These are phyloP conservation scores for Apium graveolens DNA, from an alignment of 129 eudicot genomes.

Conservation along the genomic window DNA sequence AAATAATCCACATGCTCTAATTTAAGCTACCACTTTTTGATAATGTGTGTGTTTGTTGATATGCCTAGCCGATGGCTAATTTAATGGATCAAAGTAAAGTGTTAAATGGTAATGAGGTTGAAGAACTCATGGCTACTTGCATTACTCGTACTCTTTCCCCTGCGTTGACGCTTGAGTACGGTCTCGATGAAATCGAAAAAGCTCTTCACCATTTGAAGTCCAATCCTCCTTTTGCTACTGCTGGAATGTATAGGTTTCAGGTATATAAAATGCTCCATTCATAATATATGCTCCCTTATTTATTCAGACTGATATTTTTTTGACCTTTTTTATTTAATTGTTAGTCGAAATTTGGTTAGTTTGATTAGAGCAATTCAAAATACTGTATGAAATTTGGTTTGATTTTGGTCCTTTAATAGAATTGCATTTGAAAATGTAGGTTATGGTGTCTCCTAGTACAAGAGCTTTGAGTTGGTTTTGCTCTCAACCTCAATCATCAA, in stretches of 20 bases:
- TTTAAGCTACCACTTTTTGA: neutral
- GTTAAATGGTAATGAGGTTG: conserved; percentile 51
- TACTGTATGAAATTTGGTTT: too few relatives aligned
- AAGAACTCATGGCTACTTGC: conserved; percentile 53
- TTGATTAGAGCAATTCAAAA: neutral
- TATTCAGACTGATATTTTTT: too few relatives aligned
- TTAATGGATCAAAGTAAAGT: conserved; percentile 21
- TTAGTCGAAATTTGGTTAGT: neutral
- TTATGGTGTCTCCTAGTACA: conserved; percentile 89
- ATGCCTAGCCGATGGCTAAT: conserved; percentile 34
- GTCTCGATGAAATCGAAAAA: conserved; percentile 42
- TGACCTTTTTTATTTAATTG: neutral
- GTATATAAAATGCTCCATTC: conserved; percentile 15
- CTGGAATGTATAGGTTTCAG: conserved; percentile 81
- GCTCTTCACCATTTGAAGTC: conserved; percentile 49
- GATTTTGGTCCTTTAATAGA: neutral
- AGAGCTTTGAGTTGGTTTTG: conserved; percentile 79
- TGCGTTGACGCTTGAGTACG: conserved; percentile 65
- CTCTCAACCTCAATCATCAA: conserved; percentile 54
- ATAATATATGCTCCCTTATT: neutral
- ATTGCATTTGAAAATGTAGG: conserved; percentile 22
- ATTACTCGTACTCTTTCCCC: conserved; percentile 69
- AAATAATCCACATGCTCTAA: neutral
- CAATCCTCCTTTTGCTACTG: conserved; percentile 37
- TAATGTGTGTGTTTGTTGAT: neutral